phyloP scores from a whole-genome alignment of 2,329 filamentous ascomycete species.

The Chrysoporthe austroafricana region DNA sequence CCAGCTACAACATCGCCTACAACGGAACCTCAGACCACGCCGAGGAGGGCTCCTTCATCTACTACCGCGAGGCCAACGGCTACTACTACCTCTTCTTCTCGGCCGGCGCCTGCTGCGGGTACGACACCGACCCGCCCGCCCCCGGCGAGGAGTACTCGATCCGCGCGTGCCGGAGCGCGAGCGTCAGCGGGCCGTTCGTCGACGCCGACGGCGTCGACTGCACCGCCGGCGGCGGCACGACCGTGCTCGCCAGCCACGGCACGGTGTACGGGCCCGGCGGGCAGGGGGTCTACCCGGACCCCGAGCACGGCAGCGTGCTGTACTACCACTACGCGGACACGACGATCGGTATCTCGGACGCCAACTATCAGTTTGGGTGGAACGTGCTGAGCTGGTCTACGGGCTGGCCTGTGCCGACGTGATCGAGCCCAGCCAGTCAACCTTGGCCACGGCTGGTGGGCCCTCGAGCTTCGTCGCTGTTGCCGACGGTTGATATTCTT shows the following conservation, averaged over 20 bases:
- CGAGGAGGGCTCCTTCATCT: slow-evolving; percentile 61
- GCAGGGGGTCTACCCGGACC: slow-evolving; percentile 60
- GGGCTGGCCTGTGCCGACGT: slow-evolving; percentile 45
- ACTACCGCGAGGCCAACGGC: slow-evolving; percentile 47
- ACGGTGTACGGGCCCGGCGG: slow-evolving; percentile 66
- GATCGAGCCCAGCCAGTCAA: too few species aligned
- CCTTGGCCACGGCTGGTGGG: neutral
- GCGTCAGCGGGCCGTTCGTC: slow-evolving; percentile 57
- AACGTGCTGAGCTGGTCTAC: slow-evolving; percentile 46
- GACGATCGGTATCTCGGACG: slow-evolving; percentile 54
- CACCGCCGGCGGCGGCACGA: slow-evolving; percentile 58
- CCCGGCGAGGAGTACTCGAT: slow-evolving; percentile 68
- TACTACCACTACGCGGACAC: slow-evolving; percentile 68
- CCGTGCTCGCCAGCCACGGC: slow-evolving; percentile 60
- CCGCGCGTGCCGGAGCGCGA: slow-evolving; percentile 62
- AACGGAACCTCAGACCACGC: slow-evolving; percentile 55
- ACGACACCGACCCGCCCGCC: slow-evolving; percentile 54
- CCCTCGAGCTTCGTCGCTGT: neutral
- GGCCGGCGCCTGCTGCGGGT: slow-evolving; percentile 65
- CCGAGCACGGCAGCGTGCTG: slow-evolving; percentile 51
- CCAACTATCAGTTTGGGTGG: slow-evolving; percentile 50
- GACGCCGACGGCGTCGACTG: slow-evolving; percentile 60
- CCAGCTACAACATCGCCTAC: slow-evolving; percentile 54
- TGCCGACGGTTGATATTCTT: neutral
- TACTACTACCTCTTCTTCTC: slow-evolving; percentile 71